Evolutionary conservation across 441 rosid genomes (phyloP).

Genomic region (Kokia cookei): DNA sequence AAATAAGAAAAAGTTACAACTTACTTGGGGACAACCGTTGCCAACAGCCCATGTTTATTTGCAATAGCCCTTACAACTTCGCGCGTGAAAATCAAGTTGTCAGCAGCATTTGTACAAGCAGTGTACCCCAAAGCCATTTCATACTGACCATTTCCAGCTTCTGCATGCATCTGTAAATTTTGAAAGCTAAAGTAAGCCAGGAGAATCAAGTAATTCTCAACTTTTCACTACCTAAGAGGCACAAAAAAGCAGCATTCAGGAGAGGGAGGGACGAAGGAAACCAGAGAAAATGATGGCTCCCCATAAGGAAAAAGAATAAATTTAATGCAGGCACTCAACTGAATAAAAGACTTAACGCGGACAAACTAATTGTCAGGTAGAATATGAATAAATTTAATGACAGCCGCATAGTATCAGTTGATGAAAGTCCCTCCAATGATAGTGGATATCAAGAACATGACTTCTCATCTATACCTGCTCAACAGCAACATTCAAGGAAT

Average conservation of each 20-base stretch:
- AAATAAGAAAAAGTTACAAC: background rate
- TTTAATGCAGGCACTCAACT: background rate
- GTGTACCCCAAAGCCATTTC: constrained; percentile 73
- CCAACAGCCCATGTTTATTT: constrained; percentile 74
- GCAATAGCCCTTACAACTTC: constrained; percentile 76
- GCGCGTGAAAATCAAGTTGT: constrained; percentile 71
- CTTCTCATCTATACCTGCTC: constrained; percentile 62
- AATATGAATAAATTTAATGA: background rate
- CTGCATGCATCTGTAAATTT: constrained; percentile 61
- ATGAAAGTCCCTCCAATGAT: background rate
- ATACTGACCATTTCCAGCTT: constrained; percentile 92
- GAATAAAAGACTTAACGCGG: background rate
- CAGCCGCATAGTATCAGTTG: background rate
- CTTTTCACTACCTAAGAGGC: background rate
- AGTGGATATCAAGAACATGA: background rate
- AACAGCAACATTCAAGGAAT: constrained; percentile 62
- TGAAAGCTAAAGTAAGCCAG: constrained; percentile 5
- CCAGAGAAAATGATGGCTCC: background rate
- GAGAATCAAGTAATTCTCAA: background rate
- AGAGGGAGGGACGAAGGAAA: too few relatives aligned
- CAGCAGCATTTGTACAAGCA: constrained; percentile 54
- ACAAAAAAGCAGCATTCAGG: background rate
- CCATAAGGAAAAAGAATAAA: background rate
- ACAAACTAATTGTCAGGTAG: background rate
- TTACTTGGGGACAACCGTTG: constrained; percentile 91